These are phyloP conservation scores for Boletus rufocinnamomeus DNA, from an alignment of 768 basidiomycete species.

Conservation along the genomic window DNA sequence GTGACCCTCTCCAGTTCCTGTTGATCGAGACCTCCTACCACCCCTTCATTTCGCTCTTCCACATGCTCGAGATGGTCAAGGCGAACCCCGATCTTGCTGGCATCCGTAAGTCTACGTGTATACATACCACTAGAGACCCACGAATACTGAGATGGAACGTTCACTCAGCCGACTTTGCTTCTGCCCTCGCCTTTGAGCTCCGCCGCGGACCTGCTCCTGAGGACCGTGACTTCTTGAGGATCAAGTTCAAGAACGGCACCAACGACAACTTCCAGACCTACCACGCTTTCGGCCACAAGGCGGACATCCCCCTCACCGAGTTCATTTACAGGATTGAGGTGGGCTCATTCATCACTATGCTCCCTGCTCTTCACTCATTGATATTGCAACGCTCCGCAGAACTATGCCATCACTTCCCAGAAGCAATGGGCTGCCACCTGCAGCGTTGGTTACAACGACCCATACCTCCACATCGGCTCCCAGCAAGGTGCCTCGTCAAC, in stretches of 20 bases:
- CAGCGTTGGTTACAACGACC: slow-evolving; percentile 34
- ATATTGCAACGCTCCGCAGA: slow-evolving; percentile 28
- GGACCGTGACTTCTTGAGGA: slow-evolving; percentile 76
- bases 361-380: slow-evolving; percentile 1
- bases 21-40: slow-evolving; percentile 84
- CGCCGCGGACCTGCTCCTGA: slow-evolving; percentile 75
- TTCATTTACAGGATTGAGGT: slow-evolving; percentile 85
- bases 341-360: slow-evolving; percentile 15
- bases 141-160: slow-evolving; percentile 14
- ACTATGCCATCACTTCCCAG: slow-evolving; percentile 47
- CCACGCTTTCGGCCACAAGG: slow-evolving; percentile 72
- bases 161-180: slow-evolving; percentile 64
- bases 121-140: background rate
- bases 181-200: slow-evolving; percentile 77
- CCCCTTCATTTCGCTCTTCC: slow-evolving; percentile 87
- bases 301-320: slow-evolving; percentile 80
- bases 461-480: slow-evolving; percentile 35
- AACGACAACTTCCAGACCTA: slow-evolving; percentile 59
- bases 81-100: slow-evolving; percentile 59
- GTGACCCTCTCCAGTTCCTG: slow-evolving; percentile 77
- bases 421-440: slow-evolving; percentile 47
- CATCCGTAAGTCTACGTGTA: slow-evolving; percentile 55
- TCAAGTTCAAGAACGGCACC: slow-evolving; percentile 87
- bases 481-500: slow-evolving; percentile 35
- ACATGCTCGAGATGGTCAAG: slow-evolving; percentile 63